phyloP scores from a whole-genome alignment of 108 stramenopile species.

The Mediolabrus comicus region DNA sequence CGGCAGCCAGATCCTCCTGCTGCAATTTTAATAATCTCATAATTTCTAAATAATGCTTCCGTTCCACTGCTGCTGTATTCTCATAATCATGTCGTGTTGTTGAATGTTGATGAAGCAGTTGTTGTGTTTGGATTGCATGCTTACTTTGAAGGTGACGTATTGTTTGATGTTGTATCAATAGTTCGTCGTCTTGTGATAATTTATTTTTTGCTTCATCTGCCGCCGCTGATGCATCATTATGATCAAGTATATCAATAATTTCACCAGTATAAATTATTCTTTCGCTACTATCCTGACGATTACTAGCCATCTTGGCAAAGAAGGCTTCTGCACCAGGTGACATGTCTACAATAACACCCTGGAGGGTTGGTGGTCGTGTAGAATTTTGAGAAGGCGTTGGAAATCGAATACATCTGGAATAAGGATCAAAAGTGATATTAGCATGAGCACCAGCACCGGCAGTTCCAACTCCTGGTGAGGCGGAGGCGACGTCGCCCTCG shows the following conservation, averaged over 20 bases:
- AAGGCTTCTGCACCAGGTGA: background rate
- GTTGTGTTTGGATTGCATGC: background rate
- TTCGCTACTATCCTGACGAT: background rate
- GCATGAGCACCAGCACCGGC: too few species aligned
- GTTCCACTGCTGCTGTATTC: background rate
- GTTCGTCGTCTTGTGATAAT: background rate
- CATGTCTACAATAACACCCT: background rate
- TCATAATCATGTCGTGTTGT: background rate
- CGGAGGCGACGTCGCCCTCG: background rate
- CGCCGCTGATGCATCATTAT: background rate
- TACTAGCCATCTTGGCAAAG: background rate
- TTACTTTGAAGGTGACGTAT: background rate
- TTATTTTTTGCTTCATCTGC: background rate
- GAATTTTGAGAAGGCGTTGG: background rate
- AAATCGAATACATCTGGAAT: background rate
- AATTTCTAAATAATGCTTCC: background rate
- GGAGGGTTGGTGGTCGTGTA: too few species aligned
- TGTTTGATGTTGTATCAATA: background rate
- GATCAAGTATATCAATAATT: background rate
- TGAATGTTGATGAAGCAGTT: background rate
- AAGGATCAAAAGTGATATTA: background rate
- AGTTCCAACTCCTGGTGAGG: too few species aligned
- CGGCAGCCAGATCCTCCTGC: background rate
- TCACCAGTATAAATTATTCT: background rate
- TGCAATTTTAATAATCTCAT: background rate